phyloP scores from a whole-genome alignment of 148 eudicot species.

The Silene conica region DNA sequence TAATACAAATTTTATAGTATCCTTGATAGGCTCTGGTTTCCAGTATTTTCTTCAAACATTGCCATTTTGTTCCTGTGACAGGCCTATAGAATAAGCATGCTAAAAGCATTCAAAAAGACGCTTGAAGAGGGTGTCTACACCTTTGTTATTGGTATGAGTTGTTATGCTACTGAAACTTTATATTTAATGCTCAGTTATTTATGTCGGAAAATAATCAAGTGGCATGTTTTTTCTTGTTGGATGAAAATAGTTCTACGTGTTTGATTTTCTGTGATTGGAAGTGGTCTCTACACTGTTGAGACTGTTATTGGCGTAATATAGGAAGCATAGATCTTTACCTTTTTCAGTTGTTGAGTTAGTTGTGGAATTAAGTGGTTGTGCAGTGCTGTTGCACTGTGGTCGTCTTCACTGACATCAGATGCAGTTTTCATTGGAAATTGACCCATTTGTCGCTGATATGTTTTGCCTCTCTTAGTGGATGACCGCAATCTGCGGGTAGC shows the following conservation, averaged over 20 bases:
- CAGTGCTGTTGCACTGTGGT: slow-evolving; percentile 81
- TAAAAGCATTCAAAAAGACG: slow-evolving; percentile 97
- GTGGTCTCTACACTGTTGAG: slow-evolving; percentile 6
- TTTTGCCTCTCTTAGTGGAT: slow-evolving; percentile 99
- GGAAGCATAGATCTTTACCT: slow-evolving; percentile 18
- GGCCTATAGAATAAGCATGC: slow-evolving; percentile 98
- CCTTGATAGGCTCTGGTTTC: not conserved
- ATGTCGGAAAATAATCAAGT: not conserved
- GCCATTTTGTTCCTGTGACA: slow-evolving; percentile 34
- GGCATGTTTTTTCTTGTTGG: slow-evolving; percentile 15
- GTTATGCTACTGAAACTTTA: slow-evolving; percentile 9
- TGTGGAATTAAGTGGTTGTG: slow-evolving; percentile 61
- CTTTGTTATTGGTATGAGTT: slow-evolving; percentile 86
- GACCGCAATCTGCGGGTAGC: slow-evolving; percentile 99
- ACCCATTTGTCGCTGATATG: slow-evolving; percentile 97
- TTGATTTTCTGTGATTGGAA: slow-evolving; percentile 15
- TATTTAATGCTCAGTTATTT: not conserved
- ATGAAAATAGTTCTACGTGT: slow-evolving; percentile 9
- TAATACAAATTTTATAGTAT: not conserved
- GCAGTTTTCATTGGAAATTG: slow-evolving; percentile 97
- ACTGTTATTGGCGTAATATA: slow-evolving; percentile 16
- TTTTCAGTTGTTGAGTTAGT: slow-evolving; percentile 45
- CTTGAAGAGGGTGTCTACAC: slow-evolving; percentile 92
- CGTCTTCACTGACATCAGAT: slow-evolving; percentile 80
- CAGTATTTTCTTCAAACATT: slow-evolving; percentile 4